phyloP scores from a whole-genome alignment of 345 rosid species.

The Citrus hindsii region DNA sequence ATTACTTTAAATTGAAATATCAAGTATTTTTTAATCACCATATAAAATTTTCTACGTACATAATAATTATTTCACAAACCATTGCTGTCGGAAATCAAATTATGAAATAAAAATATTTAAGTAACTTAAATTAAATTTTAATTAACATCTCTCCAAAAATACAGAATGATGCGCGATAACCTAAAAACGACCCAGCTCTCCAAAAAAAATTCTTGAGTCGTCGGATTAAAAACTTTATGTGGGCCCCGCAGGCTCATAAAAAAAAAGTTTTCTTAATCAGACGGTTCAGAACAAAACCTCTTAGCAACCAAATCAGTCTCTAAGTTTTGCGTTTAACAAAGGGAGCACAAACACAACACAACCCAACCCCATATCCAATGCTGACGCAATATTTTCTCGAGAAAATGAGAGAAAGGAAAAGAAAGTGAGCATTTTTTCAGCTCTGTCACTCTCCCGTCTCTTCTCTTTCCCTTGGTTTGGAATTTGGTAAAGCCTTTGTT shows the following conservation, averaged over 20 bases:
- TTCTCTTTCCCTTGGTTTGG: background rate
- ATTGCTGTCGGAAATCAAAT: no score
- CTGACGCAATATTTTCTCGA: constrained; percentile 20
- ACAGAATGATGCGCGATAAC: background rate
- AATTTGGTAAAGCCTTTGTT: background rate
- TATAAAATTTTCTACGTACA: no score
- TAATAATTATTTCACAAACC: no score
- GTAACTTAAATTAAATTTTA: no score
- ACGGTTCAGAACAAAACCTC: background rate
- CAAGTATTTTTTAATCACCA: no score
- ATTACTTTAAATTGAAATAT: no score
- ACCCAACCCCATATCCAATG: background rate
- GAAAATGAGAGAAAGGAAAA: constrained; percentile 13
- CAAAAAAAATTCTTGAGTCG: background rate
- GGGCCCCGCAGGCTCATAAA: background rate
- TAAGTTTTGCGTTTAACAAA: constrained; percentile 8
- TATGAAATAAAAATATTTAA: no score
- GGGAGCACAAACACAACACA: constrained; percentile 14
- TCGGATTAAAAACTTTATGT: background rate
- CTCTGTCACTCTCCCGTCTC: background rate
- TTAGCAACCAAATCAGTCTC: background rate
- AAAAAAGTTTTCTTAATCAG: background rate
- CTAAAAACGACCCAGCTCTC: background rate
- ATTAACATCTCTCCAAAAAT: background rate
- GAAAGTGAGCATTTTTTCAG: constrained; percentile 5